phyloP scores from a whole-genome alignment of 2,329 filamentous ascomycete genomes.

The Diaporthe sp. region DNA sequence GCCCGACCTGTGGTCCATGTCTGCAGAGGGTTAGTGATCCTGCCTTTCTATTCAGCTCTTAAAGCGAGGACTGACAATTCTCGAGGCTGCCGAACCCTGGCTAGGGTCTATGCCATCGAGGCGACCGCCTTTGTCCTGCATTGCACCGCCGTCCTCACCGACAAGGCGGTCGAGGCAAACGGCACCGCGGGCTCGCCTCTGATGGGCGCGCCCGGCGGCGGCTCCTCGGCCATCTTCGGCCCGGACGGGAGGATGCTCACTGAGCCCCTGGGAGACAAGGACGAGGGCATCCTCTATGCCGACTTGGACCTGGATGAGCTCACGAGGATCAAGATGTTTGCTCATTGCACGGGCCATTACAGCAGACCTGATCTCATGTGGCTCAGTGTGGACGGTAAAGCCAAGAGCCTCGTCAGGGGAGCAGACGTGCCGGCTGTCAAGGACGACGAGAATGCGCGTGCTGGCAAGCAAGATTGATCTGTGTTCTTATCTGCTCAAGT shows the following conservation, averaged over 20 bases:
- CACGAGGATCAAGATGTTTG: conserved; percentile 32
- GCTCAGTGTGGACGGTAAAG: conserved; percentile 46
- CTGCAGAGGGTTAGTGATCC: conserved; percentile 42
- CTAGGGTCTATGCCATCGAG: conserved; percentile 71
- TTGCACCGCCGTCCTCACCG: conserved; percentile 56
- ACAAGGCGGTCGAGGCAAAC: conserved; percentile 27
- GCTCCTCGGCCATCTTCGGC: conserved; percentile 44
- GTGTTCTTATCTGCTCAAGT: not conserved
- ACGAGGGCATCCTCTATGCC: conserved; percentile 36
- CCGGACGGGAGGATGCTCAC: conserved; percentile 45
- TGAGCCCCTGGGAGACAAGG: conserved; percentile 35
- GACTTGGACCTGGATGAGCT: conserved; percentile 34
- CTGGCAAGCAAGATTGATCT: not conserved
- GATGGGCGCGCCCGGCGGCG: conserved; percentile 45
- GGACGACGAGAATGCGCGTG: not conserved
- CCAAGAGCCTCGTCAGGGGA: conserved; percentile 45
- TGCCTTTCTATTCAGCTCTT: too few species aligned
- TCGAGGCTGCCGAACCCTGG: conserved; percentile 57
- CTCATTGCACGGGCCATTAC: conserved; percentile 34
- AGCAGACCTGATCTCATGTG: conserved; percentile 38
- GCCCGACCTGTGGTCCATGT: conserved; percentile 49
- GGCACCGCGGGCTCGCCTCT: not conserved
- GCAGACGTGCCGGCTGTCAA: not conserved
- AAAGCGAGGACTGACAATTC: not conserved
- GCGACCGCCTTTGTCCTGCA: conserved; percentile 68